Evolutionary conservation across 1,284 basidiomycete genomes (phyloP).

Genomic region (Neolentinus lepideus): DNA sequence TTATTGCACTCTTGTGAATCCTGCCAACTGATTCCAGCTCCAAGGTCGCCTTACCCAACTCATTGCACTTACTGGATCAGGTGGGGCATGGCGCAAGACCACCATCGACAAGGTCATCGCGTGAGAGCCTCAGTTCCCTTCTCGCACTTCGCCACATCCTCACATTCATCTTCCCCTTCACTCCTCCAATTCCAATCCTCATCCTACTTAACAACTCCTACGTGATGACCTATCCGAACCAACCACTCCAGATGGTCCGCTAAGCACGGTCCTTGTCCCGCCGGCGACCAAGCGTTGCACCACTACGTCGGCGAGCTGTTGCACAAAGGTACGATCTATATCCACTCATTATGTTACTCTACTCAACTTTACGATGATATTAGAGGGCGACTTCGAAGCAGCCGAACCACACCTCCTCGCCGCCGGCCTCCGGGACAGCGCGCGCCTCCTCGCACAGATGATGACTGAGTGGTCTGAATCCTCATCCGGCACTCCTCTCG

Average conservation of each 20-base stretch:
- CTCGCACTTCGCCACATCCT: background rate
- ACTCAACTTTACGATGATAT: background rate
- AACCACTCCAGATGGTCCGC: conserved; percentile 64
- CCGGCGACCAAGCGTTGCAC: conserved; percentile 81
- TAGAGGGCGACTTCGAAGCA: conserved; percentile 66
- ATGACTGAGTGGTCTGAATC: conserved; percentile 71
- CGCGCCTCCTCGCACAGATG: conserved; percentile 78
- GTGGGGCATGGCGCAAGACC: conserved; percentile 77
- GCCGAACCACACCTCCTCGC: conserved; percentile 81
- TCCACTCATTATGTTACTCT: background rate
- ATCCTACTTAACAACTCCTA: too few species aligned
- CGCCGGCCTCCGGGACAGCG: conserved; percentile 83
- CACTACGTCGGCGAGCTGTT: conserved; percentile 85
- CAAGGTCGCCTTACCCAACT: conserved; percentile 75
- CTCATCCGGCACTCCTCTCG: conserved; percentile 31
- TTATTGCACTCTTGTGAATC: too few species aligned
- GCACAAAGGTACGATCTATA: conserved; percentile 63
- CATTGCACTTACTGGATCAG: conserved; percentile 67
- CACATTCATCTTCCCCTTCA: background rate
- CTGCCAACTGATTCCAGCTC: background rate
- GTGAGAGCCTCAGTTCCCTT: conserved; percentile 39
- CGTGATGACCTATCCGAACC: too few species aligned
- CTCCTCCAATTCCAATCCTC: too few species aligned
- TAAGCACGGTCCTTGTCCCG: conserved; percentile 67
- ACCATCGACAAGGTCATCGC: conserved; percentile 71